These are phyloP conservation scores for Metschnikowia baotianmanensis DNA, from an alignment of 805 yeast species.

Conservation along the genomic window DNA sequence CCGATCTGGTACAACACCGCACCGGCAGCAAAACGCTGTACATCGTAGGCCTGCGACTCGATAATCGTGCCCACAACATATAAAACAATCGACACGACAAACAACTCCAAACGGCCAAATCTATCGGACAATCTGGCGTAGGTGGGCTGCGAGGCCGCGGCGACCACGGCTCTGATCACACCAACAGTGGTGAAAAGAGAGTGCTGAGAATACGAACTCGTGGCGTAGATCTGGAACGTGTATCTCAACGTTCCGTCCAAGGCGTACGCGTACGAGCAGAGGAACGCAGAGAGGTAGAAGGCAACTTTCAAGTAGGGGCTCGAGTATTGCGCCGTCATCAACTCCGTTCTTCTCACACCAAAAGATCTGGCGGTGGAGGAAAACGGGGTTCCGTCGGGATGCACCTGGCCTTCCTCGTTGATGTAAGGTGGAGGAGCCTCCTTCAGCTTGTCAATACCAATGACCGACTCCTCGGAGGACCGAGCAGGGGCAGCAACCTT, in stretches of 20 bases:
- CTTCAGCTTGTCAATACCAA: constrained; percentile 3
- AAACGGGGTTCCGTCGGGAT: constrained; percentile 2
- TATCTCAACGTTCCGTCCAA: constrained; percentile 52
- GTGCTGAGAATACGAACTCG: constrained; percentile 51
- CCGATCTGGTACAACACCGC: constrained; percentile 49
- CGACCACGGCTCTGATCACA: constrained; percentile 57
- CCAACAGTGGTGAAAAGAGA: constrained; percentile 58
- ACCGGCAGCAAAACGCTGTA: constrained; percentile 63
- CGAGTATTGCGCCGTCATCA: constrained; percentile 45
- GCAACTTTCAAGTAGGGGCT: constrained; percentile 30
- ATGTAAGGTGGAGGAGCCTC: constrained; percentile 1
- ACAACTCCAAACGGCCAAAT: constrained; percentile 61
- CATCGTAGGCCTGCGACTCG: constrained; percentile 57
- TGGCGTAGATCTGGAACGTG: constrained; percentile 53
- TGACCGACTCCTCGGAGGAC: constrained; percentile 1
- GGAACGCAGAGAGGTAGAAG: constrained; percentile 49
- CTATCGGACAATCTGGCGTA: constrained; percentile 63
- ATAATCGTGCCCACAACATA: constrained; percentile 63
- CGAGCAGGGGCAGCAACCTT: neutral
- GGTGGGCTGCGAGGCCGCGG: constrained; percentile 64
- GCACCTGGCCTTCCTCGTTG: neutral
- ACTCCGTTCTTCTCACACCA: constrained; percentile 58
- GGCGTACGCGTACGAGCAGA: constrained; percentile 58
- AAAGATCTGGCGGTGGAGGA: constrained; percentile 29
- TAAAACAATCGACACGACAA: constrained; percentile 49